phyloP scores from a whole-genome alignment of 805 yeast species.

The Candida succiphila region DNA sequence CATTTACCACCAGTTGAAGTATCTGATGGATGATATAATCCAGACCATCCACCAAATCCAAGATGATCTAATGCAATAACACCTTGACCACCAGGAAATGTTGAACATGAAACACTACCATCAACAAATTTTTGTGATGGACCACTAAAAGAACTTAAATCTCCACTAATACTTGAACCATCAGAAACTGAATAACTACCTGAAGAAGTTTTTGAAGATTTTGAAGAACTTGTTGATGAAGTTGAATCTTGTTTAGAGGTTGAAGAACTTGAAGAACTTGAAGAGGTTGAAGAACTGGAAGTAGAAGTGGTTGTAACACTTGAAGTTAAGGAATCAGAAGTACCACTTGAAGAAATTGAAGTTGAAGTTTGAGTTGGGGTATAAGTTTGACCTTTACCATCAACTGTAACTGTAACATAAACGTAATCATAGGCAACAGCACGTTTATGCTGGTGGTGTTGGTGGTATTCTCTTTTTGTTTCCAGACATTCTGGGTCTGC shows the following conservation, averaged over 20 bases:
- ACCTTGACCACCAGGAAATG: constrained; percentile 78
- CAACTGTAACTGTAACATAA: constrained; percentile 45
- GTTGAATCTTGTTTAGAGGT: constrained; percentile 14
- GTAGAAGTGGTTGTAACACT: constrained; percentile 21
- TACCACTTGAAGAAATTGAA: constrained; percentile 10
- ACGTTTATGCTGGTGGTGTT: constrained; percentile 54
- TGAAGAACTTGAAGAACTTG: constrained; percentile 12
- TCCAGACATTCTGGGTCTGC: constrained; percentile 28
- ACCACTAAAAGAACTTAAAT: constrained; percentile 41
- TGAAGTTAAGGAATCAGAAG: constrained; percentile 13
- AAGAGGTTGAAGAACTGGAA: constrained; percentile 9
- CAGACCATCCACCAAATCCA: constrained; percentile 71
- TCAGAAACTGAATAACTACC: constrained; percentile 22
- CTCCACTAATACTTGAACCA: constrained; percentile 38
- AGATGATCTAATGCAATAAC: constrained; percentile 65
- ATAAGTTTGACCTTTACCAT: constrained; percentile 36
- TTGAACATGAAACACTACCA: constrained; percentile 56
- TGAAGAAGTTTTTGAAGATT: constrained; percentile 17
- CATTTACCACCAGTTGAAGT: constrained; percentile 46
- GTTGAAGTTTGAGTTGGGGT: constrained; percentile 22
- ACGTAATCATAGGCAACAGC: constrained; percentile 38
- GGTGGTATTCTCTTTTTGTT: constrained; percentile 31
- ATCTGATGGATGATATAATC: constrained; percentile 39
- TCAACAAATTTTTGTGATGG: constrained; percentile 62
- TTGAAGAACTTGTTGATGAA: constrained; percentile 22